Conservation (phyloP, 371 early-diverging fungal genomes). For the Lichtheimia corymbifera region DNA sequence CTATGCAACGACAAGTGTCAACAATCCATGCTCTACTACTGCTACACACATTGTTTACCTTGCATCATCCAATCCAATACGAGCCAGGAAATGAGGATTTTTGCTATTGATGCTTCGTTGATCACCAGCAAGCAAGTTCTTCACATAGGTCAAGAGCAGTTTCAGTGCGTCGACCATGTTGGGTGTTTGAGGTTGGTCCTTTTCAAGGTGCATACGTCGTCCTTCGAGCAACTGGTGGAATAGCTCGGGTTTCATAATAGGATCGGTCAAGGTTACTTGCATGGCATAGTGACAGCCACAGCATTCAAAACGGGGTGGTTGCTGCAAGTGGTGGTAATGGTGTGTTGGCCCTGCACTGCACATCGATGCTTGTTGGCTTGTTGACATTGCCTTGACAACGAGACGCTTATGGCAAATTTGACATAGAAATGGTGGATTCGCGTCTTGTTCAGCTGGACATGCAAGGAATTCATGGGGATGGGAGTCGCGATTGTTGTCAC, state of each 20-base stretch:
- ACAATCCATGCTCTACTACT: not conserved
- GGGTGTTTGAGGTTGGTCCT: constrained; percentile 5
- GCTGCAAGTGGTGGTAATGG: not conserved
- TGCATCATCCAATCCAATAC: constrained; percentile 34
- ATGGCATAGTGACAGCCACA: constrained; percentile 7
- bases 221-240: not conserved
- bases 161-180: constrained; percentile 29
- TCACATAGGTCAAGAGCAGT: constrained; percentile 29
- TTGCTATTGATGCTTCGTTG: constrained; percentile 36
- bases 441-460: constrained; percentile 1
- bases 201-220: not conserved
- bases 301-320: not conserved
- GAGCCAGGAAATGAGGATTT: constrained; percentile 26
- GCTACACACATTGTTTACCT: constrained; percentile 25
- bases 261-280: not conserved
- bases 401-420: not conserved
- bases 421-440: not conserved
- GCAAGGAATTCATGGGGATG: constrained; percentile 1
- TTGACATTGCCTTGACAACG: not conserved
- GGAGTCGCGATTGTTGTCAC: constrained; percentile 2
- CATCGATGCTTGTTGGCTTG: too few relatives aligned
- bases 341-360: not conserved
- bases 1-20: constrained; percentile 15
- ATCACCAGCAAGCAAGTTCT: constrained; percentile 26
- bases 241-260: not conserved